phyloP scores from a whole-genome alignment of 2,329 filamentous ascomycete genomes.

The Botrytis squamosa region DNA sequence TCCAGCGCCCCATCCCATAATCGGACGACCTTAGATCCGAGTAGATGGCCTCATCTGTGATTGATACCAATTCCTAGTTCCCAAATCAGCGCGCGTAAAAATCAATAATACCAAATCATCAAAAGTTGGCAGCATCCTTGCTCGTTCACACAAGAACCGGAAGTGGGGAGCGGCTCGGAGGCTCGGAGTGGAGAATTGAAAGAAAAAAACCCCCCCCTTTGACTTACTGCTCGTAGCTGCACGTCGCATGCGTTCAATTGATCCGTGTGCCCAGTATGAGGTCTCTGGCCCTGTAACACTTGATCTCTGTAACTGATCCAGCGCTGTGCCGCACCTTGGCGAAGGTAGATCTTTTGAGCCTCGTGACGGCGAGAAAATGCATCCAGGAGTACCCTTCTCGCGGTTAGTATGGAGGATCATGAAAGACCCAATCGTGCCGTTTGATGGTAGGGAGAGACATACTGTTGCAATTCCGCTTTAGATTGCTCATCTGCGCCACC shows the following conservation, averaged over 20 bases:
- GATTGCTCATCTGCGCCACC: slow-evolving; percentile 59
- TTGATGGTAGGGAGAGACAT: slow-evolving; percentile 36
- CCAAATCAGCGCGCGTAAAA: background rate
- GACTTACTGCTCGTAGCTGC: slow-evolving; percentile 56
- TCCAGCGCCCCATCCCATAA: slow-evolving; percentile 58
- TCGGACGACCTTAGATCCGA: slow-evolving; percentile 54
- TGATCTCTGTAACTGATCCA: slow-evolving; percentile 57
- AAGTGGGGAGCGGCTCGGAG: background rate
- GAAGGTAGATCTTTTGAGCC: slow-evolving; percentile 62
- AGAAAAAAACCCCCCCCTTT: background rate
- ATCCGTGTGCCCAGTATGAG: slow-evolving; percentile 48
- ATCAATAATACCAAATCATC: background rate
- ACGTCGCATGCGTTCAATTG: slow-evolving; percentile 55
- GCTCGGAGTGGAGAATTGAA: background rate
- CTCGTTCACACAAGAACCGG: background rate
- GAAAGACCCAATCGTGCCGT: background rate
- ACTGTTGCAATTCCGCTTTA: slow-evolving; percentile 64
- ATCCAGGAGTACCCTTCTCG: slow-evolving; percentile 55
- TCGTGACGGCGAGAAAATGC: slow-evolving; percentile 61
- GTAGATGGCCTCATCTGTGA: slow-evolving; percentile 61
- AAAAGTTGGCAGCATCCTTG: background rate
- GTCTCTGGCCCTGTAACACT: slow-evolving; percentile 53
- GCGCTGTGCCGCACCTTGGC: slow-evolving; percentile 58
- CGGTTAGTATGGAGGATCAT: slow-evolving; percentile 1
- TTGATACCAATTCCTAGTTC: slow-evolving; percentile 51